Conservation (phyloP, 331 rosid genomes). For the Rhamnella rubrinervis region DNA sequence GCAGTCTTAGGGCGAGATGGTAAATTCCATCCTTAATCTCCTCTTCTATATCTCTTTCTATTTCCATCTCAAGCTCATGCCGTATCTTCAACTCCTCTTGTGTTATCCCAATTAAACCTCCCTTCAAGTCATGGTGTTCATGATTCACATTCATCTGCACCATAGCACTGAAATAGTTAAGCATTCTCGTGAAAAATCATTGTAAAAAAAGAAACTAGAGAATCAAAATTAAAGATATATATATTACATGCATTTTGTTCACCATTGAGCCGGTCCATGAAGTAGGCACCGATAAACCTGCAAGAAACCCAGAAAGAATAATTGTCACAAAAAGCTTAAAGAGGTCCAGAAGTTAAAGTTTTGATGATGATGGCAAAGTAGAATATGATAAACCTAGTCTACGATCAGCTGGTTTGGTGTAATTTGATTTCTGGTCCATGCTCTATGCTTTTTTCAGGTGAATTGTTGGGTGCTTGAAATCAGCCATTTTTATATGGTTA, state of each 20-base stretch:
- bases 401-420: constrained; percentile 19
- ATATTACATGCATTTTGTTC: background rate
- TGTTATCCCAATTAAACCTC: background rate
- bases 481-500: constrained; percentile 29
- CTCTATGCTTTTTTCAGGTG: background rate
- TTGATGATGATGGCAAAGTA: too few relatives aligned
- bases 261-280: background rate
- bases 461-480: background rate
- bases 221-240: too few relatives aligned
- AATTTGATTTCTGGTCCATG: constrained; percentile 42
- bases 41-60: constrained; percentile 69
- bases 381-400: constrained; percentile 25
- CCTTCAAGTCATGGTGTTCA: constrained; percentile 4
- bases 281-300: constrained; percentile 30
- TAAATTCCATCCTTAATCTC: constrained; percentile 63
- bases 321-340: background rate
- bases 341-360: background rate
- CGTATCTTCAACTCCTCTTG: constrained; percentile 57
- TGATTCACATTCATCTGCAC: constrained; percentile 12
- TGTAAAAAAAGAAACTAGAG: background rate
- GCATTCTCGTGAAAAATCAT: too few relatives aligned
- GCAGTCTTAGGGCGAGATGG: constrained; percentile 62
- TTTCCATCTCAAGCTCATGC: constrained; percentile 52
- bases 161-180: too few relatives aligned
- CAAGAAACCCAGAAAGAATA: constrained; percentile 20